These are phyloP conservation scores for Mrakia frigida DNA, from an alignment of 768 basidiomycete species.

Conservation along the genomic window DNA sequence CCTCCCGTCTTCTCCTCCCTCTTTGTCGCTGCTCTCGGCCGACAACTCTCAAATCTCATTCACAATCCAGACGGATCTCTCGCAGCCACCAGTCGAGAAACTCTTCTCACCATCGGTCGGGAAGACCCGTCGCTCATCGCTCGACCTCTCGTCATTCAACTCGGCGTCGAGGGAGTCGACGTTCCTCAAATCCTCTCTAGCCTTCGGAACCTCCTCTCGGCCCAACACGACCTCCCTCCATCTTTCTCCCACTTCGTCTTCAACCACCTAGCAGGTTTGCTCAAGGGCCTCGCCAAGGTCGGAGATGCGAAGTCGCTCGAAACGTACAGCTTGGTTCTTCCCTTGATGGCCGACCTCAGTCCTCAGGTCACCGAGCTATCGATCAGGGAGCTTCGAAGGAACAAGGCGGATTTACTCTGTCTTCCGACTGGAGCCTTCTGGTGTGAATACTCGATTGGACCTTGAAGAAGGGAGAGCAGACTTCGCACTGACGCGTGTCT, in stretches of 20 bases:
- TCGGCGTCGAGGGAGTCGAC: constrained; percentile 54
- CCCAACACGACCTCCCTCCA: constrained; percentile 57
- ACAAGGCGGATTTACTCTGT: constrained; percentile 64
- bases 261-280: constrained; percentile 64
- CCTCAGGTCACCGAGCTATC: constrained; percentile 67
- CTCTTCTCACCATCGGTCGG: constrained; percentile 63
- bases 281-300: constrained; percentile 49
- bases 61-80: constrained; percentile 55
- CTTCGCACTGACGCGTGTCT: too few species aligned
- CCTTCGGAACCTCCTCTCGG: constrained; percentile 57
- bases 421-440: constrained; percentile 67
- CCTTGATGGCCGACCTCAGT: constrained; percentile 57
- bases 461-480: too few species aligned
- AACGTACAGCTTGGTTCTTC: constrained; percentile 55
- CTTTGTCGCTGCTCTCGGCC: constrained; percentile 55
- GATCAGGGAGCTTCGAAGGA: constrained; percentile 63
- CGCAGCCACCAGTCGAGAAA: constrained; percentile 55
- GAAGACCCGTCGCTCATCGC: constrained; percentile 67
- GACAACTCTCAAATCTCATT: constrained; percentile 53
- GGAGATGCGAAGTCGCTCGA: constrained; percentile 50
- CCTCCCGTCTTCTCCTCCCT: constrained; percentile 39
- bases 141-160: constrained; percentile 58
- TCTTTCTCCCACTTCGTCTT: constrained; percentile 62
- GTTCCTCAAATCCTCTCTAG: constrained; percentile 52
- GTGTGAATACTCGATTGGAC: constrained; percentile 47